Evolutionary conservation across 1,284 basidiomycete species (phyloP).

Genomic region (Ceratobasidium theobromae): DNA sequence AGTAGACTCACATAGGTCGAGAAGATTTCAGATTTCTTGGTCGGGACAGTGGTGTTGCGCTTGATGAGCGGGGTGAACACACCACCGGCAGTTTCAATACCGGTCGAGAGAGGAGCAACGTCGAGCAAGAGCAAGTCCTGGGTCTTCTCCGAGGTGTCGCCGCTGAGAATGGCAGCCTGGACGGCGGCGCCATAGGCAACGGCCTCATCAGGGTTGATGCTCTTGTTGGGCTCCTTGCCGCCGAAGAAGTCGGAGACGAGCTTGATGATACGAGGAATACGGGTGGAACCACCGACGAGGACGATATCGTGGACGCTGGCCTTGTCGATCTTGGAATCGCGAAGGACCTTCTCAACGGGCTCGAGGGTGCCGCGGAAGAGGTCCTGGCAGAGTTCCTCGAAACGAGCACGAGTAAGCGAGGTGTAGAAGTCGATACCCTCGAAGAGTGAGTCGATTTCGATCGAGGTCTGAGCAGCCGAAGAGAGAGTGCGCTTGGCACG

Average conservation of each 20-base stretch:
- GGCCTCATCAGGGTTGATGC: constrained; percentile 95
- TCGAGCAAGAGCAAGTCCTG: constrained; percentile 93
- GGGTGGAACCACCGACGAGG: constrained; percentile 64
- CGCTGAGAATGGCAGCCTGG: constrained; percentile 94
- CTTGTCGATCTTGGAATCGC: constrained; percentile 66
- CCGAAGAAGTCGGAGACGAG: constrained; percentile 65
- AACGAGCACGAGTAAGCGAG: constrained; percentile 62
- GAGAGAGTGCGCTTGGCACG: constrained; percentile 65
- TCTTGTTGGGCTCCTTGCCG: constrained; percentile 81
- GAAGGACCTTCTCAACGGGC: constrained; percentile 64
- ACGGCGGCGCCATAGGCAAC: constrained; percentile 96
- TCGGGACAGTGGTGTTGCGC: constrained; percentile 98
- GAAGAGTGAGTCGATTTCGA: constrained; percentile 66
- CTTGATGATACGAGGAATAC: constrained; percentile 65
- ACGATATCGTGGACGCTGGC: constrained; percentile 59
- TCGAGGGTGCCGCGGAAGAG: constrained; percentile 64
- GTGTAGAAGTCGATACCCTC: constrained; percentile 67
- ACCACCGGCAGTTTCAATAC: constrained; percentile 97
- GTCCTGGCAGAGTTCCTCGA: constrained; percentile 65
- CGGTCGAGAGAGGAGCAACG: constrained; percentile 92
- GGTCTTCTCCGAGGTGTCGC: constrained; percentile 95
- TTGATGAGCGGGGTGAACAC: constrained; percentile 98
- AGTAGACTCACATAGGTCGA: constrained; percentile 75
- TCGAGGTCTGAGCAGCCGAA: constrained; percentile 61
- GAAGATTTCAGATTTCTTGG: constrained; percentile 99